phyloP scores from a whole-genome alignment of 2,329 filamentous ascomycete genomes.

The Pestalotiopsis fici region DNA sequence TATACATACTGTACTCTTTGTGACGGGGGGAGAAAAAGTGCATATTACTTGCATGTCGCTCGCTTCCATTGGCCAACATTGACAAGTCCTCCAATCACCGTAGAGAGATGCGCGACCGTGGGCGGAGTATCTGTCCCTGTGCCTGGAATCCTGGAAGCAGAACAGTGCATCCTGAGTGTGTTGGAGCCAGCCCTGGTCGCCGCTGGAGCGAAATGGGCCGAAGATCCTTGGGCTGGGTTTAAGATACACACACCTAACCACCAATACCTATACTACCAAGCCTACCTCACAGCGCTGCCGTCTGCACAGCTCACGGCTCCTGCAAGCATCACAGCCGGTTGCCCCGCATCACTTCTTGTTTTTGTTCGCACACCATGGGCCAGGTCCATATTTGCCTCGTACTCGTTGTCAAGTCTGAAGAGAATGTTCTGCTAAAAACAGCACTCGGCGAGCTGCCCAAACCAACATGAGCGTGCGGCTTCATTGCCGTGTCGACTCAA shows the following conservation, averaged over 20 bases:
- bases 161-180: neutral
- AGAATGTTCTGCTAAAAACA: neutral
- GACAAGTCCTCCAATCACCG: neutral
- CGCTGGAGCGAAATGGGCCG: neutral
- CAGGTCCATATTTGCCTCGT: neutral
- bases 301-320: conserved; percentile 4
- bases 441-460: neutral
- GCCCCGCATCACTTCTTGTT: conserved; percentile 5
- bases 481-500: neutral
- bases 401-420: neutral
- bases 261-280: neutral
- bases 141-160: neutral
- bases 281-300: neutral
- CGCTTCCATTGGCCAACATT: neutral
- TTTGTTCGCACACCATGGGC: neutral
- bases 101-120: neutral
- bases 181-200: neutral
- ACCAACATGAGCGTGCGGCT: neutral
- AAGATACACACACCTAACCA: neutral
- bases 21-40: neutral
- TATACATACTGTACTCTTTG: neutral
- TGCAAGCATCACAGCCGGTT: conserved; percentile 9
- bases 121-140: neutral
- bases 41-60: neutral
- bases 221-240: neutral